Evolutionary conservation across 306 rosid genomes (phyloP).

Genomic region (Lithocarpus polystachyus): DNA sequence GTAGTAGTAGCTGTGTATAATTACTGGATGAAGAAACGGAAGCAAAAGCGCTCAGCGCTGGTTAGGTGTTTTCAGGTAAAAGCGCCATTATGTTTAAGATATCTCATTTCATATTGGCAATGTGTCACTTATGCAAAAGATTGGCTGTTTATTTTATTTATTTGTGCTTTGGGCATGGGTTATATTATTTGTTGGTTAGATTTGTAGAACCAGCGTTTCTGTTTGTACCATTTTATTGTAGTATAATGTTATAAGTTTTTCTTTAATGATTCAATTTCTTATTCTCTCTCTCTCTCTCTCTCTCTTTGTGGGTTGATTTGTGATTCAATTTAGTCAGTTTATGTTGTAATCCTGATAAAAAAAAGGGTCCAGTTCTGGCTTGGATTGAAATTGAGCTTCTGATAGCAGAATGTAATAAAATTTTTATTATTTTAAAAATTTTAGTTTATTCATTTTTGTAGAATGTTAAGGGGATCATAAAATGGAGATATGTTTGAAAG

Average conservation of each 20-base stretch:
- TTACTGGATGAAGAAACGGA: constrained; percentile 73
- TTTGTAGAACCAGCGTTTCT: not conserved
- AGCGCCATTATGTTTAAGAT: constrained; percentile 18
- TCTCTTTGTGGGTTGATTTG: not conserved
- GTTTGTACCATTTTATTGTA: not conserved
- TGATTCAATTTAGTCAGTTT: not conserved
- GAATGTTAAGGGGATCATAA: not conserved
- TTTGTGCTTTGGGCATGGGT: not conserved
- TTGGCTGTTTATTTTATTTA: not conserved
- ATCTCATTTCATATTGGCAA: not conserved
- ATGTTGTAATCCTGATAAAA: not conserved
- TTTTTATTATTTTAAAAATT: not conserved
- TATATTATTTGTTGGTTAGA: constrained; percentile 13
- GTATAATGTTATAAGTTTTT: not conserved
- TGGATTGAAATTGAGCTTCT: not conserved
- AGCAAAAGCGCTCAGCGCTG: constrained; percentile 39
- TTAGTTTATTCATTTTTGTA: not conserved
- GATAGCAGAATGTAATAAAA: not conserved
- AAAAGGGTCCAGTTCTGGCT: not conserved
- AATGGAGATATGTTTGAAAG: not conserved
- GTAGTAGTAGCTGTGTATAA: constrained; percentile 49
- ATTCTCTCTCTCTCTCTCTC: not conserved
- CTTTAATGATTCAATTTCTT: too few species aligned
- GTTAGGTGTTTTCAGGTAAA: constrained; percentile 76
- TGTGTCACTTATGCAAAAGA: not conserved